These are phyloP conservation scores for Neurospora intermedia DNA, from an alignment of 495 filamentous ascomycete genomes.

Conservation along the genomic window DNA sequence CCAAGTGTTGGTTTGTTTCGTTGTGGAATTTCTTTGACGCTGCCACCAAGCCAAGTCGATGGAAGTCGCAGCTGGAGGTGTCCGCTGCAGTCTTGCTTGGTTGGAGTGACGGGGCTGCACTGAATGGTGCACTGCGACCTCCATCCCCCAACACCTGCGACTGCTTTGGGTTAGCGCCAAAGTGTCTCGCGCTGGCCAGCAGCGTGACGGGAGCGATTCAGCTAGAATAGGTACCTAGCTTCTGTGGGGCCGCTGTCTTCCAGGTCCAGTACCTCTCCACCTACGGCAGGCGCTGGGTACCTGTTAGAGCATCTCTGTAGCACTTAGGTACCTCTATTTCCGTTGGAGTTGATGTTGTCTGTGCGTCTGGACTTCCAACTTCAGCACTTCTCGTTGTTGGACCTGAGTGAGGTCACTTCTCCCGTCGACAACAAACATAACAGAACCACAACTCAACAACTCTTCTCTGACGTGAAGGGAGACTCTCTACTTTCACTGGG, in stretches of 20 bases:
- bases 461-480: too few relatives aligned
- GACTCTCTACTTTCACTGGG: too few relatives aligned
- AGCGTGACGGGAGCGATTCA: not conserved
- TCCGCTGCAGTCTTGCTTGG: not conserved
- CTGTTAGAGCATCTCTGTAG: not conserved
- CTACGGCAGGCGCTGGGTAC: not conserved
- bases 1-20: not conserved
- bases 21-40: not conserved
- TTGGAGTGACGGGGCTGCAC: not conserved
- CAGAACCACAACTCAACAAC: too few relatives aligned
- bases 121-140: not conserved
- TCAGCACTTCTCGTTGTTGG: too few relatives aligned
- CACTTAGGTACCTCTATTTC: too few relatives aligned
- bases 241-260: not conserved
- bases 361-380: too few relatives aligned
- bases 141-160: not conserved
- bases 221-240: not conserved
- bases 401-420: too few relatives aligned
- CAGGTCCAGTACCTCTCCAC: not conserved
- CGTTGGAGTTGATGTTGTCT: too few relatives aligned
- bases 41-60: not conserved
- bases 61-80: not conserved
- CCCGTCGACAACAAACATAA: too few relatives aligned
- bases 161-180: not conserved
- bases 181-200: not conserved